phyloP scores from a whole-genome alignment of 1,139 yeast genomes.

The Hyphopichia buzzinii region DNA sequence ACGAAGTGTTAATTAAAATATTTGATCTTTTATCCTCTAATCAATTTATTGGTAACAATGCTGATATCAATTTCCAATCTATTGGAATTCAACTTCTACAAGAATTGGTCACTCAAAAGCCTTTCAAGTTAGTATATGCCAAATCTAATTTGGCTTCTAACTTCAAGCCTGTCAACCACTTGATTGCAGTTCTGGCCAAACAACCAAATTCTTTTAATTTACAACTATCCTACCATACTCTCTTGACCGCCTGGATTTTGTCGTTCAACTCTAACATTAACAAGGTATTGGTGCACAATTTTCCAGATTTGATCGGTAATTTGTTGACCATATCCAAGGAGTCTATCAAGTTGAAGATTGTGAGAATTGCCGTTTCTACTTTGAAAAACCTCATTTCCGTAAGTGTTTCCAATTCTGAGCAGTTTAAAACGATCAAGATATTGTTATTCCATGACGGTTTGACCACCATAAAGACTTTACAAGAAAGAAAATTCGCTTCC shows the following conservation, averaged over 20 bases:
- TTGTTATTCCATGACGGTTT: conserved; percentile 77
- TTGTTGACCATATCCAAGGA: conserved; percentile 55
- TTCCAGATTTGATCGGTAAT: conserved; percentile 58
- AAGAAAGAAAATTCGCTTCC: conserved; percentile 83
- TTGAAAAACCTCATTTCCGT: conserved; percentile 57
- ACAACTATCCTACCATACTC: conserved; percentile 79
- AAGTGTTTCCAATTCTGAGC: conserved; percentile 27
- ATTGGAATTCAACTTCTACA: conserved; percentile 68
- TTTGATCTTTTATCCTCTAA: conserved; percentile 43
- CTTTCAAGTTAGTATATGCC: conserved; percentile 62
- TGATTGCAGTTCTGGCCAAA: conserved; percentile 31
- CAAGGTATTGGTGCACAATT: conserved; percentile 51
- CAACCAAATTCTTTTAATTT: conserved; percentile 58
- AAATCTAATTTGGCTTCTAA: conserved; percentile 43
- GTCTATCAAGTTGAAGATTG: conserved; percentile 89
- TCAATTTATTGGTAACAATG: conserved; percentile 43
- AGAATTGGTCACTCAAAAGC: conserved; percentile 57
- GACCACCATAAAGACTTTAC: conserved; percentile 62
- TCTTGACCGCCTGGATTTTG: conserved; percentile 80
- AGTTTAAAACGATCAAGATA: conserved; percentile 59
- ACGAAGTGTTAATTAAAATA: conserved; percentile 38
- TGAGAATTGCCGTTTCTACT: conserved; percentile 75
- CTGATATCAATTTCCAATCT: conserved; percentile 54
- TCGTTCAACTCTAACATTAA: conserved; percentile 67
- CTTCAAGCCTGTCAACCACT: conserved; percentile 52